Evolutionary conservation across 129 eudicot genomes (phyloP), one percentile per base, ranked within the genome.

Genomic region (Mikania micrantha): DNA sequence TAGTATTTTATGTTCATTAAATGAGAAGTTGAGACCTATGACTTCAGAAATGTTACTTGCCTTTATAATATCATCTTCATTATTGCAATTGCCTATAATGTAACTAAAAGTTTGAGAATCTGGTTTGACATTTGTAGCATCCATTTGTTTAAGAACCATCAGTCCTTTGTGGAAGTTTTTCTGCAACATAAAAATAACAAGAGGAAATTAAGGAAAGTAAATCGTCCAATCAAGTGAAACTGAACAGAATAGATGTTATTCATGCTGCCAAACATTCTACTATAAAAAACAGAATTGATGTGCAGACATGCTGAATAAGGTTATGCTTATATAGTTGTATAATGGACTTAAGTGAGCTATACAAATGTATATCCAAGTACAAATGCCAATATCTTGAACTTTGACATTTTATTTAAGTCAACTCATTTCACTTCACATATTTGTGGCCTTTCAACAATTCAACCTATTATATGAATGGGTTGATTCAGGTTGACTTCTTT

Each of bases 131-230:
- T 72, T 77, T 60, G 92, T 87, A 35, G 66, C 78, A 34, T 93
- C 91, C 98, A 93, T 93, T 83, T 84, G 77, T 74, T 86, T 86
- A 75, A 93, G 91, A 71, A 88, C 95, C 77, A 36, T 79, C 71
- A 73, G 63, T 50, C 81, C 95, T 74, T 81, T 77, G 48, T 19
- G 22, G 45, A 72, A 58, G 79, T 86, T 80, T 71, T 88, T 86
- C 95, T 91, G 93, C 74, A 77, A 66, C 72, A 60, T 62, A 21
- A 7, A 21, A 63, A 67, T 65, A 25, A 32, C 64, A 45, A 39
- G 21, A 61, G 9, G 60, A 35, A 59, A 11, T 59, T 66, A 78
- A 71, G 17, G 68, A 59, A 57, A n/a, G 72, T 47, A 60, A 85
- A 41, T 17, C 42, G 45, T 59, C 44, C 57, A 75, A 24, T 38